A percentile compares a stretch with the other conserved stretches of the same genome.
Conservation (phyloP, 2,329 filamentous ascomycete genomes). For the Colletotrichum liriopes region DNA sequence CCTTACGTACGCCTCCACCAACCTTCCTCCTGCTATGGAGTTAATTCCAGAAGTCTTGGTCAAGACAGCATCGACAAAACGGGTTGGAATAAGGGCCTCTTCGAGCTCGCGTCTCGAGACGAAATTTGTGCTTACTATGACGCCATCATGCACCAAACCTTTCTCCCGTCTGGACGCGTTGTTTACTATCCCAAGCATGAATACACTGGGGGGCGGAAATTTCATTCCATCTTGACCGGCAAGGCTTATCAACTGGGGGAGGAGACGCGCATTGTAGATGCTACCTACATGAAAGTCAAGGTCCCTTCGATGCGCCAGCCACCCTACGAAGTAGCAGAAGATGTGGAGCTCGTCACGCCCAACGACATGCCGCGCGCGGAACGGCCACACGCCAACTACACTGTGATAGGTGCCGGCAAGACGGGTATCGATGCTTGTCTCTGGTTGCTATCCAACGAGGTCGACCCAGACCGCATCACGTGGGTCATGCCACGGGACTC, state of each 20-base stretch:
- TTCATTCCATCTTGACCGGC: background rate
- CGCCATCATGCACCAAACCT: background rate
- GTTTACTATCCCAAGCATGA: background rate
- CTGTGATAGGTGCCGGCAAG: background rate
- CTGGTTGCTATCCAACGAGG: background rate
- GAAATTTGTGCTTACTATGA: background rate
- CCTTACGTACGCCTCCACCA: slow-evolving; percentile 6
- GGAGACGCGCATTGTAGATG: background rate
- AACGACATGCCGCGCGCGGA: background rate
- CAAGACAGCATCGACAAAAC: background rate
- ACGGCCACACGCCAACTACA: background rate
- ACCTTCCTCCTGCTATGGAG: slow-evolving; percentile 7
- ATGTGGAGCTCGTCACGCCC: background rate
- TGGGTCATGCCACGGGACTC: slow-evolving; percentile 2
- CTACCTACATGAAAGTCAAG: background rate
- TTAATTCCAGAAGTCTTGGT: background rate
- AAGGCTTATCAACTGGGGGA: background rate
- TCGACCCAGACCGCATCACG: background rate
- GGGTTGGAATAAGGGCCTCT: background rate
- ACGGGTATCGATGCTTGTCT: background rate
- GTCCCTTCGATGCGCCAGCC: background rate
- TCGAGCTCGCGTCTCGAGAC: background rate
- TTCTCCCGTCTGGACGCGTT: background rate
- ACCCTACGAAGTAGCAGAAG: background rate
- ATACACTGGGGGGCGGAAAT: background rate